These are phyloP conservation scores for Naganishia kalamii DNA, from an alignment of 768 basidiomycete genomes.

Conservation along the genomic window DNA sequence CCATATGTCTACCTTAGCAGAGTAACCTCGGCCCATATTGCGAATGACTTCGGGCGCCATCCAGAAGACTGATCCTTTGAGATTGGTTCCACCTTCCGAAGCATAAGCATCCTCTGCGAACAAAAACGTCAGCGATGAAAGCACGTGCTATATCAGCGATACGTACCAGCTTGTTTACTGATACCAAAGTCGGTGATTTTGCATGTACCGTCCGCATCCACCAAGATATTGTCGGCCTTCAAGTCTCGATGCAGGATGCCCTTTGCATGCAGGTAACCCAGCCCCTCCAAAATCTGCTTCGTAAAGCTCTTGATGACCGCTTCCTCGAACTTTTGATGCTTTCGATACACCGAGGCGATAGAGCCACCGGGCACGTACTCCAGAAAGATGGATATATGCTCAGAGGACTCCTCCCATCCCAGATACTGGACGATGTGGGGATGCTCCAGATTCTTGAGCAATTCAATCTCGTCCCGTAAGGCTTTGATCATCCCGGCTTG, in stretches of 20 bases:
- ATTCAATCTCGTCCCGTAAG: constrained; percentile 86
- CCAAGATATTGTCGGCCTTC: constrained; percentile 96
- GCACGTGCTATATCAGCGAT: background rate
- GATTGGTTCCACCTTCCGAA: constrained; percentile 73
- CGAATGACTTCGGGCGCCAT: constrained; percentile 96
- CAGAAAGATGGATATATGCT: constrained; percentile 88
- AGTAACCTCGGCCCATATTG: constrained; percentile 70
- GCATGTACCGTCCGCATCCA: constrained; percentile 83
- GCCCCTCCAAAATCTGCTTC: constrained; percentile 77
- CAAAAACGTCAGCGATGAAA: background rate
- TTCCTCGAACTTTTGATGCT: constrained; percentile 87
- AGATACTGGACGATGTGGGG: constrained; percentile 95
- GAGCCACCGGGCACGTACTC: constrained; percentile 99
- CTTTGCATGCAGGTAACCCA: constrained; percentile 85
- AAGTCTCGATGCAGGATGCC: constrained; percentile 92
- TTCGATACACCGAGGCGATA: constrained; percentile 74
- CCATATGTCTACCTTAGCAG: constrained; percentile 98
- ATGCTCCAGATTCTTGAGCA: constrained; percentile 91
- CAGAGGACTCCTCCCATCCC: constrained; percentile 71
- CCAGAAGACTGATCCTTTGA: constrained; percentile 99
- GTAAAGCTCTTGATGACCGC: constrained; percentile 89
- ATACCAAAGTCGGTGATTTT: constrained; percentile 95
- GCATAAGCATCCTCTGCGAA: constrained; percentile 67
- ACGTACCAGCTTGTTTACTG: constrained; percentile 70
- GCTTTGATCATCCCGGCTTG: constrained; percentile 82